A percentile compares a stretch with the other conserved stretches of the same genome.
Conservation (phyloP, 2,329 filamentous ascomycete species). For the Diaporthe aspalathi region DNA sequence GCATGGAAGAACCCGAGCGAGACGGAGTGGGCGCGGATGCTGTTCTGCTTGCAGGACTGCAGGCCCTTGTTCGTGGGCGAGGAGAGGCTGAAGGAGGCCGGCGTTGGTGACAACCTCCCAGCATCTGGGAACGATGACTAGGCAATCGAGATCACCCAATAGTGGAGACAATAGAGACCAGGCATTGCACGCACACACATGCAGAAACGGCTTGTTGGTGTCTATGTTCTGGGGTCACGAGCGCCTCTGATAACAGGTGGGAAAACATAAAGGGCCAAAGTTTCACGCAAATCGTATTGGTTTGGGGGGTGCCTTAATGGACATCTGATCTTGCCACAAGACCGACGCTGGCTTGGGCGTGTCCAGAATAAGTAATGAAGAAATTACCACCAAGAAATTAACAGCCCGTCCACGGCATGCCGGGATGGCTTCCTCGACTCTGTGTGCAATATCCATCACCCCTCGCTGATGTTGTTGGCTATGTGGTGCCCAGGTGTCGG, state of each 20-base stretch:
- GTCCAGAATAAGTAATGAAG: constrained; percentile 35
- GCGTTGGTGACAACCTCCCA: constrained; percentile 27
- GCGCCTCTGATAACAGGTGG: background rate
- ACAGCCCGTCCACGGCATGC: constrained; percentile 36
- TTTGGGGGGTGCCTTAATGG: constrained; percentile 9
- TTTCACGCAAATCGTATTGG: constrained; percentile 35
- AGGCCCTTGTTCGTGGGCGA: constrained; percentile 45
- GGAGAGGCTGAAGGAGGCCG: constrained; percentile 45
- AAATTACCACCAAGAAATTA: constrained; percentile 39
- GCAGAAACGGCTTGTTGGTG: background rate
- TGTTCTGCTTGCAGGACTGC: constrained; percentile 48
- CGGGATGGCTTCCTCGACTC: constrained; percentile 13
- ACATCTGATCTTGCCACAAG: constrained; percentile 2
- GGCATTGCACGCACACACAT: background rate
- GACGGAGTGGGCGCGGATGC: constrained; percentile 56
- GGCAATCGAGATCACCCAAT: background rate
- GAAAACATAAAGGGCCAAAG: constrained; percentile 3
- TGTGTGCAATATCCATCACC: constrained; percentile 32
- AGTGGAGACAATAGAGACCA: background rate
- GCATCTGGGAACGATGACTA: constrained; percentile 37
- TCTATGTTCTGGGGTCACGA: background rate
- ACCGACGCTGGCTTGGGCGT: background rate
- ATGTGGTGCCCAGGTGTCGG: constrained; percentile 18
- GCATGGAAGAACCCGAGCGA: constrained; percentile 53
- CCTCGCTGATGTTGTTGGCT: constrained; percentile 14